A percentile compares a stretch with the other conserved stretches of the same genome.
Evolutionary conservation across 495 filamentous ascomycete species (phyloP).

Genomic region (Penicillium silybi): DNA sequence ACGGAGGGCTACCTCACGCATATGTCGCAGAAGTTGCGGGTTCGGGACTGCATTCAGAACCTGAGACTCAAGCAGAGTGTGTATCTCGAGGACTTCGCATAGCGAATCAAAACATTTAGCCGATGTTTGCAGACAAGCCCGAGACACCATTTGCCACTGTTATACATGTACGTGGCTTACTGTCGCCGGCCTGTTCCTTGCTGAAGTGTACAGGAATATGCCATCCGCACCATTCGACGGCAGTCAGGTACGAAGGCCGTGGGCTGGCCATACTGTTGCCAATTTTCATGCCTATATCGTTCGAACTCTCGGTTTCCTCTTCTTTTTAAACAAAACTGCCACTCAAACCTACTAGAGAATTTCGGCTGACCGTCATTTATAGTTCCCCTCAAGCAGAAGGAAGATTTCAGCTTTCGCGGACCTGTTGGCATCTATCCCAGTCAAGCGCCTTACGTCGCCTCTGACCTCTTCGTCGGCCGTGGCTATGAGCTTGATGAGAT

Average conservation of each 20-base stretch:
- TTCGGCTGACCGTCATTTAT: background rate
- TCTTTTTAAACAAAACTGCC: no score
- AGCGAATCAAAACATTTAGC: conserved; percentile 1
- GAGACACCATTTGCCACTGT: background rate
- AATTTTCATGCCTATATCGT: conserved; percentile 1
- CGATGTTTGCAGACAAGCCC: background rate
- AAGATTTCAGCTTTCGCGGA: background rate
- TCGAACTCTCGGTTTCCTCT: no score
- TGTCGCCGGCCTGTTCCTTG: background rate
- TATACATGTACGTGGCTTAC: background rate
- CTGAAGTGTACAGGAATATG: conserved; percentile 2
- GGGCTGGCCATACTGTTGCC: background rate
- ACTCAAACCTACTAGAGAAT: no score
- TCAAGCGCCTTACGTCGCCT: conserved; percentile 4
- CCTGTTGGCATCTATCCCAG: background rate
- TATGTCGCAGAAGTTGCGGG: conserved; percentile 12
- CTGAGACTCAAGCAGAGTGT: conserved; percentile 28
- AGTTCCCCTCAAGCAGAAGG: background rate
- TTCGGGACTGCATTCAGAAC: conserved; percentile 28
- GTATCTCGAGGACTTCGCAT: conserved; percentile 19
- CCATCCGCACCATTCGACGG: background rate
- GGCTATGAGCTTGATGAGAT: conserved; percentile 3
- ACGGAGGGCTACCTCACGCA: conserved; percentile 29
- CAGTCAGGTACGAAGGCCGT: conserved; percentile 3
- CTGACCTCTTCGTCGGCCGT: conserved; percentile 10